These are phyloP conservation scores for Acanthochlamys bracteata DNA, from an alignment of 106 monocot genomes.

Conservation along the genomic window DNA sequence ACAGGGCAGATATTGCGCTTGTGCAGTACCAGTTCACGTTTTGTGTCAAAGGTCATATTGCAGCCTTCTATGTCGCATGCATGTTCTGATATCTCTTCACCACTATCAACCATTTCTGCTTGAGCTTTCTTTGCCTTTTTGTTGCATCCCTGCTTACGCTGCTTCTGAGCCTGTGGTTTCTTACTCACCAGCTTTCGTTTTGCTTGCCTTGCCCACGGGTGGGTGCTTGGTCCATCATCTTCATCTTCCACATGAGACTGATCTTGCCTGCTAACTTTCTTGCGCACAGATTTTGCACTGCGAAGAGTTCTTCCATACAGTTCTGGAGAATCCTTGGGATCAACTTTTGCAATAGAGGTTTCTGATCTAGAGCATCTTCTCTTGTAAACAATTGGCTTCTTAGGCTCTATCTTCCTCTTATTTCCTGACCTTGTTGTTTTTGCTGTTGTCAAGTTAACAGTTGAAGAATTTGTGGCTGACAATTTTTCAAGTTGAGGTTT, in stretches of 20 bases:
- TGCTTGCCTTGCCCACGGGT: constrained; percentile 16
- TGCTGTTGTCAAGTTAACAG: no score
- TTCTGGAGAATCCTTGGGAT: constrained; percentile 14
- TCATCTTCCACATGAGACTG: constrained; percentile 17
- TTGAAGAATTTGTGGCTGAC: not conserved
- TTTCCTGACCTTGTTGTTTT: constrained; percentile 23
- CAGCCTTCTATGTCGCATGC: constrained; percentile 66
- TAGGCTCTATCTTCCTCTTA: constrained; percentile 30
- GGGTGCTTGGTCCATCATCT: constrained; percentile 22
- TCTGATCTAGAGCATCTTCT: constrained; percentile 3
- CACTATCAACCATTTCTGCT: not conserved
- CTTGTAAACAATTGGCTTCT: constrained; percentile 26
- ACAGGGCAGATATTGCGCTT: constrained; percentile 78
- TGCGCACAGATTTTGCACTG: constrained; percentile 11
- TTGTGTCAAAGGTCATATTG: constrained; percentile 56
- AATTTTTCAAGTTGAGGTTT: constrained; percentile 10
- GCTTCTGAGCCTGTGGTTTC: constrained; percentile 18
- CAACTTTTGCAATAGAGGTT: constrained; percentile 2
- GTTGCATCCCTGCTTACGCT: constrained; percentile 8
- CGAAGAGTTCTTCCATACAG: constrained; percentile 31
- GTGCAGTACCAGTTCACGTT: constrained; percentile 57
- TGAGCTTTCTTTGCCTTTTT: constrained; percentile 21
- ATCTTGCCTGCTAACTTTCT: not conserved
- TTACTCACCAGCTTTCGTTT: constrained; percentile 16
- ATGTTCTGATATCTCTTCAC: constrained; percentile 27